Conservation (phyloP, 768 basidiomycete species). For the Kwoniella botswanensis region DNA sequence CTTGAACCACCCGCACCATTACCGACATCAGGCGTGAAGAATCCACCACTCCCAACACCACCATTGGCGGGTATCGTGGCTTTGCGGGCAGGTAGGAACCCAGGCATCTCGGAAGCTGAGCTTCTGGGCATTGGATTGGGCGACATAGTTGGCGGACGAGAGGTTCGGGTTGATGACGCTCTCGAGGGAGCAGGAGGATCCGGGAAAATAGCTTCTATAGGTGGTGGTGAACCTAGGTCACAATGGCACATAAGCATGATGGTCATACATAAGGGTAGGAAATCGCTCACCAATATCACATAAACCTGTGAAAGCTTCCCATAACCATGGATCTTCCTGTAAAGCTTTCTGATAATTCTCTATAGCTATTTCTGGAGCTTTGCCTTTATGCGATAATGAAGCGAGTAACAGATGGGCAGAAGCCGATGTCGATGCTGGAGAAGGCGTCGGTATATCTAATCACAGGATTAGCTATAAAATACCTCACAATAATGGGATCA, state of each 20-base stretch:
- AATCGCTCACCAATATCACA: slow-evolving; percentile 53
- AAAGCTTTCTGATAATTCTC: slow-evolving; percentile 47
- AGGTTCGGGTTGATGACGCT: slow-evolving; percentile 23
- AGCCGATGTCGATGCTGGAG: slow-evolving; percentile 30
- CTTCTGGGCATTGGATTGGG: slow-evolving; percentile 50
- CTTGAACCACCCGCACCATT: slow-evolving; percentile 6
- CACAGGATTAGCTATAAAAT: background rate
- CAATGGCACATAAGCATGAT: slow-evolving; percentile 11
- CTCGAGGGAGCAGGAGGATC: slow-evolving; percentile 35
- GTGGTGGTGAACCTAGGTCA: slow-evolving; percentile 30
- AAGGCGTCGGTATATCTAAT: slow-evolving; percentile 33
- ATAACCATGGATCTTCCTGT: slow-evolving; percentile 52
- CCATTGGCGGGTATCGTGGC: slow-evolving; percentile 3
- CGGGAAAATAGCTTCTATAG: slow-evolving; percentile 38
- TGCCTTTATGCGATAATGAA: slow-evolving; percentile 40
- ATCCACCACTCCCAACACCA: slow-evolving; percentile 20
- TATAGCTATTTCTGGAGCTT: slow-evolving; percentile 37
- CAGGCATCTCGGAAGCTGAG: slow-evolving; percentile 47
- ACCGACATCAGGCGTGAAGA: slow-evolving; percentile 48
- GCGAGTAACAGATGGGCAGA: slow-evolving; percentile 36
- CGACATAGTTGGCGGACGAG: slow-evolving; percentile 40
- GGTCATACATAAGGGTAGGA: background rate
- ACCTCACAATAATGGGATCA: background rate
- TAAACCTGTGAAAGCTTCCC: slow-evolving; percentile 56
- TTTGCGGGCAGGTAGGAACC: slow-evolving; percentile 33